Base-by-base conservation (phyloP, 495 filamentous ascomycete species). In the Hyaloscypha hepaticicola region DNA sequence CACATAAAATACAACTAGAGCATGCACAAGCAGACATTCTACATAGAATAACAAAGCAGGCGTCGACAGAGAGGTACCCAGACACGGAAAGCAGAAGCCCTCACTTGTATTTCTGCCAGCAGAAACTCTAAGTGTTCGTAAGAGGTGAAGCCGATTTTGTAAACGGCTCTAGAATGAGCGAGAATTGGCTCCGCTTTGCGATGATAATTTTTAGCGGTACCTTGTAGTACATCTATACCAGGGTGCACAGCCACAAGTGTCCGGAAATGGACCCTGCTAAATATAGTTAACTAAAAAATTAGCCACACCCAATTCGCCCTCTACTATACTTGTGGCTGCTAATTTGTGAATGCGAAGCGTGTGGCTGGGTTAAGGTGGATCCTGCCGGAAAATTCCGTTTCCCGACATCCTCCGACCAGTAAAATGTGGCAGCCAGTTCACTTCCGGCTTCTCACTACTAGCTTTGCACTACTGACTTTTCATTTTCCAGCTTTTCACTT, bases 241-340 rank as follows among this genome's bases (percentile, higher is more conserved):
- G 29, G 55, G 61, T 64, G 61, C 61, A 62, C 51, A 63, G 51
- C 60, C 16, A 55, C 51, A 63, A 45, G 60, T 55, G 27, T 55
- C 60, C 11, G 29, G 21, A 55, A 63, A 50, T 50, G 45, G 16
- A 50, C 45, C 45, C 45, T 50, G 16, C 45, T 24, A n/a, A 50
- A 24, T n/a, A 50, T 5, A 50, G 45, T 50, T 50, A 50, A 50
- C 45, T 50, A 50, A 50, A 63, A 63, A 55, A 9, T 56, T 55
- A 63, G 60, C 51, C 49, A 63, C 60, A 63, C 60, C 25, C 60
- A 55, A 55, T 63, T 63, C 60, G 60, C 49, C 60, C 55, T 63
- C 60, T 55, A 63, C 60, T 63, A 29, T 63, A 63, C 45, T 16
- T 50, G 45, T 50, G 45, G 45, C 45, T 50, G 45, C 45, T 50